A percentile compares a stretch with the other conserved stretches of the same genome.
phyloP scores from a whole-genome alignment of 1,139 yeast species.

The Arxiozyma heterogenica region DNA sequence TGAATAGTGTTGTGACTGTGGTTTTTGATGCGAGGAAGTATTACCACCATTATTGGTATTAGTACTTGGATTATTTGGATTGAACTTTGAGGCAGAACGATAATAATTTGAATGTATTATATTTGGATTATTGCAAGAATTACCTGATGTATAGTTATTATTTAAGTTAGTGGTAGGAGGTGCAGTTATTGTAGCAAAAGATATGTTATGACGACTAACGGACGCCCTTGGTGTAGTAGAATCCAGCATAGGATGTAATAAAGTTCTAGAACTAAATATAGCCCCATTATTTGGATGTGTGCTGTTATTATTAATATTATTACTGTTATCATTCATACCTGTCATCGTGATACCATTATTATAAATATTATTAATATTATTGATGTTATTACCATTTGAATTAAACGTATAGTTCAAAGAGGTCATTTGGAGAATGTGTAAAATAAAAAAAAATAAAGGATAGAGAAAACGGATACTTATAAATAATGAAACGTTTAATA shows the following conservation, averaged over 20 bases:
- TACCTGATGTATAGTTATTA: neutral
- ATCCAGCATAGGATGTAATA: conserved; percentile 5
- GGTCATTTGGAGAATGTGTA: neutral
- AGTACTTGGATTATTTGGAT: neutral
- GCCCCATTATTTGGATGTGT: too few species aligned
- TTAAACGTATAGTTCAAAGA: neutral
- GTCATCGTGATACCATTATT: neutral
- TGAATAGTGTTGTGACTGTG: conserved; percentile 1
- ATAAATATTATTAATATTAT: neutral
- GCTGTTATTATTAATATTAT: neutral
- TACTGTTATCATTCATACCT: neutral
- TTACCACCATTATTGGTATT: neutral
- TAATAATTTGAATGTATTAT: neutral
- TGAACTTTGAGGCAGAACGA: neutral
- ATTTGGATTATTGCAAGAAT: neutral
- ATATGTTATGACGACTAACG: neutral
- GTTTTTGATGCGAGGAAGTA: neutral
- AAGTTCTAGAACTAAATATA: neutral
- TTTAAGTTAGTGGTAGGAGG: neutral
- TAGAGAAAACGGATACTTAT: too few species aligned
- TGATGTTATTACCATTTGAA: neutral
- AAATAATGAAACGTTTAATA: too few species aligned
- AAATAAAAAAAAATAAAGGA: too few species aligned
- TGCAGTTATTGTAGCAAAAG: neutral
- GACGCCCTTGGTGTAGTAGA: neutral